Percentiles rank a stretch among this genome's conserved stretches.
Evolutionary conservation across 2,329 filamentous ascomycete species (phyloP).

Genomic region (Colletotrichum karsti): DNA sequence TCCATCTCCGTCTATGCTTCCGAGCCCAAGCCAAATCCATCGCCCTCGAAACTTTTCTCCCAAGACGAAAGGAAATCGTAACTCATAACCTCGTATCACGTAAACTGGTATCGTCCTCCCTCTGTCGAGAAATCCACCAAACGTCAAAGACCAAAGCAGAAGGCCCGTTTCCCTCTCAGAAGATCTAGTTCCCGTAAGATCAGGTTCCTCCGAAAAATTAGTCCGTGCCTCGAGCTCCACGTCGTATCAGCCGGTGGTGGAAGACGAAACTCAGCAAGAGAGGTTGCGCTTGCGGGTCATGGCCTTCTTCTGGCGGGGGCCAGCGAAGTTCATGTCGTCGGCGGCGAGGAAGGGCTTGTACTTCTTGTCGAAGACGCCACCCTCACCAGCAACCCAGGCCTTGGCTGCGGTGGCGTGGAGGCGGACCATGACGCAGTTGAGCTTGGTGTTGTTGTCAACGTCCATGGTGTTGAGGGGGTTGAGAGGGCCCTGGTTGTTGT

Average conservation of each 20-base stretch:
- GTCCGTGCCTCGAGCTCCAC: not conserved
- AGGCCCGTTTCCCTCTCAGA: not conserved
- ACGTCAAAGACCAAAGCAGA: not conserved
- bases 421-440: constrained; percentile 18
- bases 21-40: not conserved
- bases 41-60: not conserved
- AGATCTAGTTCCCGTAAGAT: not conserved
- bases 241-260: not conserved
- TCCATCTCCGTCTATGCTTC: not conserved
- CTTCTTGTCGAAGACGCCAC: constrained; percentile 23
- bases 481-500: not conserved
- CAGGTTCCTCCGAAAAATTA: not conserved
- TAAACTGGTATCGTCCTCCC: not conserved
- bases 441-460: constrained; percentile 16
- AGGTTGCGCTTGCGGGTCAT: constrained; percentile 14
- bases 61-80: not conserved
- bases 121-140: not conserved
- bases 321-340: constrained; percentile 13
- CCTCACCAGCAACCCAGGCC: not conserved
- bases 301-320: constrained; percentile 18
- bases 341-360: constrained; percentile 17
- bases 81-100: not conserved
- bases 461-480: not conserved
- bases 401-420: not conserved
- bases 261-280: constrained; percentile 2